Conservation (phyloP, 768 basidiomycete species). For the Suillus subaureus region DNA sequence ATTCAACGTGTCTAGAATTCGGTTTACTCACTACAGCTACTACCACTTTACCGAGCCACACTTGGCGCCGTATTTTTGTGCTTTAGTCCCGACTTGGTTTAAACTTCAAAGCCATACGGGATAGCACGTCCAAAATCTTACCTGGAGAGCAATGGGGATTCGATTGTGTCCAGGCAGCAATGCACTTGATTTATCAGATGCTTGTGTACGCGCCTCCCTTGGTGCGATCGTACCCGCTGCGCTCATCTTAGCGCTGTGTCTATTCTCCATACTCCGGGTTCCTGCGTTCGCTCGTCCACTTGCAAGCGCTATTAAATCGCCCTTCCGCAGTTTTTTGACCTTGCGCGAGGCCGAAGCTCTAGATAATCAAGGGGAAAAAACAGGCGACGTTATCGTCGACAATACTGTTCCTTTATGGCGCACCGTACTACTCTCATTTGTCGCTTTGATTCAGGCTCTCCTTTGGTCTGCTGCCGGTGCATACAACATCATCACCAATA, state of each 20-base stretch:
- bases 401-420: slow-evolving; percentile 56
- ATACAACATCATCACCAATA: slow-evolving; percentile 47
- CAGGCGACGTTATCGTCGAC: background rate
- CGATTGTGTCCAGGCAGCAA: slow-evolving; percentile 18
- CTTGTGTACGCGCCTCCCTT: slow-evolving; percentile 56
- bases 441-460: slow-evolving; percentile 59
- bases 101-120: background rate
- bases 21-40: background rate
- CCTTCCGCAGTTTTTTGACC: slow-evolving; percentile 46
- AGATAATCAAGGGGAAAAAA: slow-evolving; percentile 17
- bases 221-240: slow-evolving; percentile 49
- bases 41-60: background rate
- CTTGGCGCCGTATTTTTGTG: background rate
- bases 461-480: slow-evolving; percentile 63
- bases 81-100: background rate
- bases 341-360: slow-evolving; percentile 60
- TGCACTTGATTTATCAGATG: slow-evolving; percentile 41
- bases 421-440: slow-evolving; percentile 53
- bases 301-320: slow-evolving; percentile 19
- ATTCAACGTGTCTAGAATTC: background rate
- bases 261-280: slow-evolving; percentile 39
- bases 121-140: background rate
- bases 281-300: slow-evolving; percentile 21
- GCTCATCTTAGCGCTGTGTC: slow-evolving; percentile 45
- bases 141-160: background rate